Percentiles rank a stretch among this genome's conserved stretches.
These are phyloP conservation scores for Vigna trinervia DNA, from an alignment of 306 rosid species.

Conservation along the genomic window DNA sequence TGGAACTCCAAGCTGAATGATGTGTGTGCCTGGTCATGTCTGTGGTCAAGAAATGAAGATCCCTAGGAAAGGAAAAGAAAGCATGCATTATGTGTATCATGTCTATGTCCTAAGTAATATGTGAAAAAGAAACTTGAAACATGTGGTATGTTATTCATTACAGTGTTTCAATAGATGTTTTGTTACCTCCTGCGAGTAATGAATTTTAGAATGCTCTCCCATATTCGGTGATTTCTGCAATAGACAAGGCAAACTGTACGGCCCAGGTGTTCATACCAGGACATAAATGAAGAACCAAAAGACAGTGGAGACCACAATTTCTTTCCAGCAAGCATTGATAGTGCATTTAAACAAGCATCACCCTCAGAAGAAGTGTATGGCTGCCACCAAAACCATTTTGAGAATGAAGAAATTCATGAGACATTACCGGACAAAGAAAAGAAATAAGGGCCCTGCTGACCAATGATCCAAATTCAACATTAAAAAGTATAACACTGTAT, in stretches of 20 bases:
- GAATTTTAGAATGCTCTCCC: conserved; percentile 68
- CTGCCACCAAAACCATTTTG: conserved; percentile 49
- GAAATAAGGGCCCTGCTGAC: not conserved
- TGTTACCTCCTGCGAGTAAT: conserved; percentile 61
- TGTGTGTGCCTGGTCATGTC: conserved; percentile 86
- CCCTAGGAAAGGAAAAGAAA: conserved; percentile 45
- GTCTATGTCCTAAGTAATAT: not conserved
- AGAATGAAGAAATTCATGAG: conserved; percentile 9
- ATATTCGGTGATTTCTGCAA: conserved; percentile 78
- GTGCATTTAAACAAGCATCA: conserved; percentile 58
- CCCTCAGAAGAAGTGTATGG: conserved; percentile 67
- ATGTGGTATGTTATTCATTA: not conserved
- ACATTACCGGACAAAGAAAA: not conserved
- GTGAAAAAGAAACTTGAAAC: conserved; percentile 27
- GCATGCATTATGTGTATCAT: not conserved
- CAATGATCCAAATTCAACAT: not conserved
- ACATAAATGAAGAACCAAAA: conserved; percentile 74
- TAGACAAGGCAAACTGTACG: conserved; percentile 69
- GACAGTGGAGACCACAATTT: conserved; percentile 72
- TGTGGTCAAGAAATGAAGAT: conserved; percentile 52
- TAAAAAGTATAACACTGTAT: not conserved
- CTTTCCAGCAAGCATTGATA: conserved; percentile 61
- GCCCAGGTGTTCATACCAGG: conserved; percentile 91
- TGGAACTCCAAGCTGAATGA: conserved; percentile 87
- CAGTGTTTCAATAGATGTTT: not conserved